Evolutionary conservation across 805 yeast genomes (phyloP).

Genomic region (Pichia nanzhaoensis): DNA sequence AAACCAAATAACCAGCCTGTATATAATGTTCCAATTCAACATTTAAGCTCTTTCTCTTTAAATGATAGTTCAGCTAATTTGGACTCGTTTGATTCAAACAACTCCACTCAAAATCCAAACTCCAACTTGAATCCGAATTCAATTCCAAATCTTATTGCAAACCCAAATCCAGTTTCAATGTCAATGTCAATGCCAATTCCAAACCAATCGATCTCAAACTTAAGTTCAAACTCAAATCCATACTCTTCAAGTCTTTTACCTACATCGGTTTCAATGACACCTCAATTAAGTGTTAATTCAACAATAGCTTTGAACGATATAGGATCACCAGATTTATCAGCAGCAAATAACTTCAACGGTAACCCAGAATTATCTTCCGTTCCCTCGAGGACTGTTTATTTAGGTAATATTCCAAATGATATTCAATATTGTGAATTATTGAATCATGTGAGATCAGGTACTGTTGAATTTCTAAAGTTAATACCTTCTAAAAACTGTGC

Average conservation of each 20-base stretch:
- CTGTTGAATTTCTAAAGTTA: constrained; percentile 71
- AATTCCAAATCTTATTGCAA: constrained; percentile 9
- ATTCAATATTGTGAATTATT: constrained; percentile 74
- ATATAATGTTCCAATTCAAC: constrained; percentile 8
- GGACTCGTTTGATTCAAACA: too few species aligned
- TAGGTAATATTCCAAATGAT: constrained; percentile 83
- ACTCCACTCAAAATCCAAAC: background rate
- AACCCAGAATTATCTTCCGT: constrained; percentile 13
- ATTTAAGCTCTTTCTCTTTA: constrained; percentile 7
- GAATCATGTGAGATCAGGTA: constrained; percentile 88
- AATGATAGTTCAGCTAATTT: constrained; percentile 1
- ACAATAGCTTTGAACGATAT: constrained; percentile 6
- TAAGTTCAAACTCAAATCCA: background rate
- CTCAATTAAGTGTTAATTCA: constrained; percentile 13
- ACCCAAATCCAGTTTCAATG: background rate
- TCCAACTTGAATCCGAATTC: background rate
- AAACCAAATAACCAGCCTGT: background rate
- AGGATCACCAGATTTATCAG: constrained; percentile 1
- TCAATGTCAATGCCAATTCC: constrained; percentile 1
- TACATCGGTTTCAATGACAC: constrained; percentile 12
- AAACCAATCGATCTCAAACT: constrained; percentile 1
- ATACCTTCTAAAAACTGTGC: constrained; percentile 87
- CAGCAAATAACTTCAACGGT: background rate
- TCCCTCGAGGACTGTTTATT: constrained; percentile 74
- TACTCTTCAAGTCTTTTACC: background rate